A percentile compares a stretch with the other conserved stretches of the same genome.
phyloP scores from a whole-genome alignment of 805 yeast genomes.

The Yarrowia porcina region DNA sequence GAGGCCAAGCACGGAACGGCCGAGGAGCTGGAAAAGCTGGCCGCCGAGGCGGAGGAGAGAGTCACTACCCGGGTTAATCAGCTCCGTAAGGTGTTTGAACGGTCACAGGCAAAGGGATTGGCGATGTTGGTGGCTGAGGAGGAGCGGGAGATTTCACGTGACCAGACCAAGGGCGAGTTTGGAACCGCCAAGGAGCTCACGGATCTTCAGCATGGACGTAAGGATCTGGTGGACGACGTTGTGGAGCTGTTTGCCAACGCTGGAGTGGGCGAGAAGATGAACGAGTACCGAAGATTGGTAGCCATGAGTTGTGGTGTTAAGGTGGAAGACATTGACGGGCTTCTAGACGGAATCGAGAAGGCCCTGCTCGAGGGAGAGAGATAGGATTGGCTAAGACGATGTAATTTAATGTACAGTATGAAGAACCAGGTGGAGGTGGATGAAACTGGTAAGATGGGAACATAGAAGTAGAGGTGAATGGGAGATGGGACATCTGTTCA shows the following conservation, averaged over 20 bases:
- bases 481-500: no score
- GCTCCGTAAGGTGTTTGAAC: conserved; percentile 50
- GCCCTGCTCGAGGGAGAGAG: conserved; percentile 37
- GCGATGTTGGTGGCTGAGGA: conserved; percentile 58
- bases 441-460: no score
- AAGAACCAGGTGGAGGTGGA: no score
- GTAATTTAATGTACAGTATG: conserved; percentile 21
- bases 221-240: conserved; percentile 46
- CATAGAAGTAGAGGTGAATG: no score
- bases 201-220: conserved; percentile 44
- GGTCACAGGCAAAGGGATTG: conserved; percentile 59
- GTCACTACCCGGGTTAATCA: conserved; percentile 37
- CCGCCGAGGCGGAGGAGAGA: conserved; percentile 34
- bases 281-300: conserved; percentile 75
- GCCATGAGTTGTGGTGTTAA: conserved; percentile 73
- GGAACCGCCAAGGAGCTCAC: conserved; percentile 41
- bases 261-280: conserved; percentile 55
- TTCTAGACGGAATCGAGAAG: conserved; percentile 72
- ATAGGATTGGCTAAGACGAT: background rate
- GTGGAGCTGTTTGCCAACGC: conserved; percentile 49
- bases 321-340: conserved; percentile 73
- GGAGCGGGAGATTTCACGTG: conserved; percentile 38
- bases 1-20: conserved; percentile 37
- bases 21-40: conserved; percentile 29
- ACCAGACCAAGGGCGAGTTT: conserved; percentile 26